These are phyloP conservation scores for Zea luxurians DNA, from an alignment of 176 grass and related monocot species.

Conservation along the genomic window DNA sequence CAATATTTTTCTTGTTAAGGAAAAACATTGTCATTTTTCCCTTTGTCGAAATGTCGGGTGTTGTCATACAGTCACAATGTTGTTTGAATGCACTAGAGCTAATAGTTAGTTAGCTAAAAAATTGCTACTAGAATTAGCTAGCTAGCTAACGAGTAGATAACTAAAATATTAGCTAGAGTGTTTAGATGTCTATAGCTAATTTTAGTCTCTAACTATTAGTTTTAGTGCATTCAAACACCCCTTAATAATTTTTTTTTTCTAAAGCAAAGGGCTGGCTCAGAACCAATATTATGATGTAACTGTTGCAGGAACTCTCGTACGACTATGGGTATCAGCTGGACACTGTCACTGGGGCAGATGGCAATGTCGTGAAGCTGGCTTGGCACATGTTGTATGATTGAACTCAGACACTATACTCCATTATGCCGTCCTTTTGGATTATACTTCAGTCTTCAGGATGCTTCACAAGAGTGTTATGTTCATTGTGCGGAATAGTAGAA, in stretches of 20 bases:
- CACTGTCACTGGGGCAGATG: conserved; percentile 57
- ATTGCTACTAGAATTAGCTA: too few relatives aligned
- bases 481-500: neutral
- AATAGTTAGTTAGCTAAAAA: too few relatives aligned
- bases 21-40: neutral
- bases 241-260: neutral
- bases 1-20: neutral
- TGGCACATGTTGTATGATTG: conserved; percentile 20
- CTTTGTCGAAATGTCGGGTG: neutral
- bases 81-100: neutral
- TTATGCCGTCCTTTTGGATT: neutral
- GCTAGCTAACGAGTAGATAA: too few relatives aligned
- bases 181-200: too few relatives aligned
- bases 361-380: conserved; percentile 46
- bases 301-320: conserved; percentile 60
- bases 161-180: too few relatives aligned
- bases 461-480: neutral
- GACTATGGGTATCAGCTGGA: conserved; percentile 64
- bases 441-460: neutral
- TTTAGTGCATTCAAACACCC: too few relatives aligned
- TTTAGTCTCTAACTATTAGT: neutral
- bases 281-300: neutral
- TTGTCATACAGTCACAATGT: neutral
- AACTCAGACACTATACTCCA: neutral
- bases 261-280: conserved; percentile 66